These are phyloP conservation scores for Psilocybe azurescens DNA, from an alignment of 768 basidiomycete genomes.

Conservation along the genomic window DNA sequence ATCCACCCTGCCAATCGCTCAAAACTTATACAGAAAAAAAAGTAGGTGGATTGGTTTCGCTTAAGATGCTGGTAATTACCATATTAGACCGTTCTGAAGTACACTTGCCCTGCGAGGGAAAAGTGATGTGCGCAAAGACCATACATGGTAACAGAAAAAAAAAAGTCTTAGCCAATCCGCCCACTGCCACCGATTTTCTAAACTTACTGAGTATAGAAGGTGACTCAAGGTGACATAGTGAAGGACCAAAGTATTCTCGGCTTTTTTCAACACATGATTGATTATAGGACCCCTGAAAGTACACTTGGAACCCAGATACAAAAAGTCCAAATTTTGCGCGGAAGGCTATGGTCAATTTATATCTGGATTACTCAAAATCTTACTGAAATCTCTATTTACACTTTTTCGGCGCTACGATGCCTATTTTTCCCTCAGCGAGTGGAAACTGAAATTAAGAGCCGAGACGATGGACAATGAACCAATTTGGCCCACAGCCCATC, in stretches of 20 bases:
- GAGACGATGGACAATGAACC: too few species aligned
- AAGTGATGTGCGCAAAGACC: background rate
- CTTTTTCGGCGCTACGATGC: too few species aligned
- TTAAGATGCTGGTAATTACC: slow-evolving; percentile 6
- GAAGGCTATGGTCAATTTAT: too few species aligned
- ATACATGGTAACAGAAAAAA: slow-evolving; percentile 6
- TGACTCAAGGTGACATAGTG: slow-evolving; percentile 8
- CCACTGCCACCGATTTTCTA: background rate
- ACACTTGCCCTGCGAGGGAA: slow-evolving; percentile 2
- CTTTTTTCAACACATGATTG: background rate
- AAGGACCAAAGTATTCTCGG: background rate
- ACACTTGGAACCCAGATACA: too few species aligned
- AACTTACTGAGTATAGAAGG: slow-evolving; percentile 12
- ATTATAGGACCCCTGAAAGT: background rate
- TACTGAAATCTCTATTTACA: too few species aligned
- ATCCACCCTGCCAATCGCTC: background rate
- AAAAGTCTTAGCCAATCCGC: slow-evolving; percentile 12
- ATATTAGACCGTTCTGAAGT: background rate
- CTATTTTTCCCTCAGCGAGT: too few species aligned
- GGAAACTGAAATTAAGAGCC: too few species aligned
- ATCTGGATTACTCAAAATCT: too few species aligned
- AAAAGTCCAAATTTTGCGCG: too few species aligned
- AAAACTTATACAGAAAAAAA: slow-evolving; percentile 11
- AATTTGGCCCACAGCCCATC: too few species aligned
- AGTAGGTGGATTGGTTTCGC: slow-evolving; percentile 17